These are phyloP conservation scores for Alternaria tenuissima DNA, from an alignment of 2,329 filamentous ascomycete species.

Conservation along the genomic window DNA sequence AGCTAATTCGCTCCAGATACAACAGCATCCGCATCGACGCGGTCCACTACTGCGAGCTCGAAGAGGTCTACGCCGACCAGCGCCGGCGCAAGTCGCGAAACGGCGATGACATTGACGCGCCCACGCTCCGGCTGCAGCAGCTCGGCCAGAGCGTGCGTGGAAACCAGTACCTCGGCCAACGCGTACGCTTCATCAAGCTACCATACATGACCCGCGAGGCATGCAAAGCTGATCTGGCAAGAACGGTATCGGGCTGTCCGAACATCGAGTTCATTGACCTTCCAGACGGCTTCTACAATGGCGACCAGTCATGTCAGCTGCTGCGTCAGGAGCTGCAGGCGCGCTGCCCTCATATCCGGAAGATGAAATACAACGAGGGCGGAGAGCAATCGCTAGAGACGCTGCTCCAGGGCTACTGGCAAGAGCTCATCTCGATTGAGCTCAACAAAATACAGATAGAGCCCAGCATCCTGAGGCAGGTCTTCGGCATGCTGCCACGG, in stretches of 20 bases:
- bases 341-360: slow-evolving; percentile 81
- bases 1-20: slow-evolving; percentile 65
- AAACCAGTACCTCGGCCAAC: slow-evolving; percentile 72
- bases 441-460: slow-evolving; percentile 74
- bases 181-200: slow-evolving; percentile 82
- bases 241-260: slow-evolving; percentile 83
- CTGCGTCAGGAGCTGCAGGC: slow-evolving; percentile 85
- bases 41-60: slow-evolving; percentile 92
- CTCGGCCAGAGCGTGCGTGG: slow-evolving; percentile 84
- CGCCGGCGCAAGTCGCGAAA: slow-evolving; percentile 67
- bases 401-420: slow-evolving; percentile 73
- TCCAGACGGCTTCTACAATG: slow-evolving; percentile 84
- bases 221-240: slow-evolving; percentile 81
- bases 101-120: slow-evolving; percentile 80
- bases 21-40: slow-evolving; percentile 90
- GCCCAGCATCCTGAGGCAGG: slow-evolving; percentile 73
- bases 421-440: slow-evolving; percentile 75
- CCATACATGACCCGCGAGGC: slow-evolving; percentile 96
- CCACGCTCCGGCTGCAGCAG: slow-evolving; percentile 76
- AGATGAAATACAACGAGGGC: slow-evolving; percentile 85
- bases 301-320: slow-evolving; percentile 77
- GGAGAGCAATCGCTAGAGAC: slow-evolving; percentile 79
- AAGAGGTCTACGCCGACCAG: slow-evolving; percentile 79
- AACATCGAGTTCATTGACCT: slow-evolving; percentile 90
- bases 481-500: slow-evolving; percentile 70